A percentile compares a stretch with the other conserved stretches of the same genome.
Conservation (phyloP, 352 stramenopile species). For the Pelagophyceae sp. region DNA sequence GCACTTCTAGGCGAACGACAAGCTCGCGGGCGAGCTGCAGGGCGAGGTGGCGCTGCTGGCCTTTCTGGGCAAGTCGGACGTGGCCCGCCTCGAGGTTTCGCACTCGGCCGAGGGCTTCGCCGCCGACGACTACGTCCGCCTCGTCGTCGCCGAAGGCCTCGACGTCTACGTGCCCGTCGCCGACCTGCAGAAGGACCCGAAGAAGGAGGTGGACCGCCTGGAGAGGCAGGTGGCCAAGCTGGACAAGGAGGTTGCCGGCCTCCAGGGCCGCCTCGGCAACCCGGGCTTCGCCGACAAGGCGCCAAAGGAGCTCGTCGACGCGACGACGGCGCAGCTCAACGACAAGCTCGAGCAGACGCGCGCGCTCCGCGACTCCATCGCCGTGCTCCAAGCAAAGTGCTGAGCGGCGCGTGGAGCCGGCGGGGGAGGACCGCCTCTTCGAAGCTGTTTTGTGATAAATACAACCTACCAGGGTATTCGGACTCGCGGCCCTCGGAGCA, state of each 20-base stretch:
- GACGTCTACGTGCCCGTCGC: conserved; percentile 62
- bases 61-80: conserved; percentile 58
- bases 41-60: conserved; percentile 58
- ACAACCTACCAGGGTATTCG: too few relatives aligned
- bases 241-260: conserved; percentile 52
- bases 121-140: conserved; percentile 42
- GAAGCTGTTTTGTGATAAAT: too few relatives aligned
- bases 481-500: too few relatives aligned
- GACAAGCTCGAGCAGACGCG: conserved; percentile 28
- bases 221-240: conserved; percentile 61
- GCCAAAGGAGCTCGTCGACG: conserved; percentile 53
- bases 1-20: conserved; percentile 31
- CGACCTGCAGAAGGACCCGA: conserved; percentile 55
- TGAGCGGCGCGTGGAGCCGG: too few relatives aligned
- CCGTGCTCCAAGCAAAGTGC: not conserved
- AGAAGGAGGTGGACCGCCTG: conserved; percentile 57
- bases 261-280: conserved; percentile 47
- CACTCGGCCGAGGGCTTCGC: conserved; percentile 38
- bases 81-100: conserved; percentile 43
- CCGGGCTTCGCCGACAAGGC: conserved; percentile 61
- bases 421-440: too few relatives aligned
- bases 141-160: conserved; percentile 61
- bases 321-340: conserved; percentile 46
- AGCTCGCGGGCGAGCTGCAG: conserved; percentile 46
- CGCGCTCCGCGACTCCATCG: conserved; percentile 2